Evolutionary conservation across 2,329 filamentous ascomycete genomes (phyloP).

Genomic region (Aspergillus uvarum): DNA sequence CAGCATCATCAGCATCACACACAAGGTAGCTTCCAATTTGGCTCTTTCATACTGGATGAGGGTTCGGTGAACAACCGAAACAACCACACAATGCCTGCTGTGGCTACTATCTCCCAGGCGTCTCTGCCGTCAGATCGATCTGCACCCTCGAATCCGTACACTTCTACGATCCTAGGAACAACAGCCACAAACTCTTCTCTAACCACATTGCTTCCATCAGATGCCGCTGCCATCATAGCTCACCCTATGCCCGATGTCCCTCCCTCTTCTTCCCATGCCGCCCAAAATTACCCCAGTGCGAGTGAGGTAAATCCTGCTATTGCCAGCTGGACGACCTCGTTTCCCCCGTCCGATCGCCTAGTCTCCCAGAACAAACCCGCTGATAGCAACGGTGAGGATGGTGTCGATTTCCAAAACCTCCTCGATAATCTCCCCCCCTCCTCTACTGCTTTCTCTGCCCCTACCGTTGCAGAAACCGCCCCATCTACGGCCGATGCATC

Average conservation of each 20-base stretch:
- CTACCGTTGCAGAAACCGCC: slow-evolving; percentile 24
- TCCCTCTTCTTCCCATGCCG: slow-evolving; percentile 26
- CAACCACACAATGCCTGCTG: slow-evolving; percentile 27
- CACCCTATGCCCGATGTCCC: slow-evolving; percentile 23
- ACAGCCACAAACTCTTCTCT: slow-evolving; percentile 24
- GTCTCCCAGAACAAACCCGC: slow-evolving; percentile 23
- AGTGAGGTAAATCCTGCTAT: slow-evolving; percentile 32
- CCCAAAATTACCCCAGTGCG: slow-evolving; percentile 29
- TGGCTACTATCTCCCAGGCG: slow-evolving; percentile 17
- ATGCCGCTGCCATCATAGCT: slow-evolving; percentile 28
- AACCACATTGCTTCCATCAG: slow-evolving; percentile 26
- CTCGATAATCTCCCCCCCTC: slow-evolving; percentile 49
- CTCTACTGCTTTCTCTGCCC: slow-evolving; percentile 27
- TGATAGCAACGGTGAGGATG: slow-evolving; percentile 32
- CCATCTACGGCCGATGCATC: slow-evolving; percentile 29
- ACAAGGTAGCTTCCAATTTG: slow-evolving; percentile 36
- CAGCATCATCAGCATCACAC: slow-evolving; percentile 11
- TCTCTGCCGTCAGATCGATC: slow-evolving; percentile 19
- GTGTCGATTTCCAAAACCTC: slow-evolving; percentile 50
- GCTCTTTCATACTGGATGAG: slow-evolving; percentile 25
- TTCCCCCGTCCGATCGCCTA: slow-evolving; percentile 25
- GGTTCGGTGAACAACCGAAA: slow-evolving; percentile 25
- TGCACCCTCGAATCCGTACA: slow-evolving; percentile 18
- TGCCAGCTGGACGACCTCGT: slow-evolving; percentile 20
- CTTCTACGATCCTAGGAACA: slow-evolving; percentile 10